Evolutionary conservation across 1,284 basidiomycete genomes (phyloP), one percentile per base, ranked within the genome.

Genomic region (Ganoderma meredithae): DNA sequence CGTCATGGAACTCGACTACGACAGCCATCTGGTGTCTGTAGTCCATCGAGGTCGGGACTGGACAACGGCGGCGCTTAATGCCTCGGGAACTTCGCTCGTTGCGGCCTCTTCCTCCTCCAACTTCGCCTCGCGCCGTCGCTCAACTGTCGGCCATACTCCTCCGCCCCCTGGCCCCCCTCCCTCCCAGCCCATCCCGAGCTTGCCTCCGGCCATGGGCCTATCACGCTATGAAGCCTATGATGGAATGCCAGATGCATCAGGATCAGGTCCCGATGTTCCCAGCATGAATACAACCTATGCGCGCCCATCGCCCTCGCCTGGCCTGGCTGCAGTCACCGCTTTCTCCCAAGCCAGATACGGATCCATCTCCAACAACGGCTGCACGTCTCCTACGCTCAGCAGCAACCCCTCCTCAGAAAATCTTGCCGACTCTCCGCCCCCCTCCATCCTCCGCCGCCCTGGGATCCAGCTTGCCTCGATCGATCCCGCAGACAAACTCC

Each of bases 151-250:
- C n/a, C 83, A 86, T 74, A 81, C 83, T 40, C 90, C 91, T 15
- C 85, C 88, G 44, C 90, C 90, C 15, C 85, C 89, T 49, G 88
- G 81, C 2, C 91, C 91, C n/a, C 91, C 91, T 43, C 91, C 91
- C n/a, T 87, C 82, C 74, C 85, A 87, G 72, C 92, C 91, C 64
- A 92, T 93, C 69, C 91, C 91, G 56, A 88, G 81, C 74, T 75
- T 91, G 56, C 91, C 71, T 85, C 85, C 71, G 56, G 73, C 74
- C 59, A 73, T 68, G 67, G 73, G 67, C 72, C 79, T 69, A 63
- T 73, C 72, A 62, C 77, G 72, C 73, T 71, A 76, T 69, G 74
- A 72, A 49, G 59, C 67, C 58, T 76, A 76, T 72, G 77, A 77
- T 71, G 71, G 73, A 49, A 60, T 71, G 68, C 67, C 69, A 55